Base-by-base conservation (phyloP, 2,329 filamentous ascomycete genomes). In the Cercospora janseana region DNA sequence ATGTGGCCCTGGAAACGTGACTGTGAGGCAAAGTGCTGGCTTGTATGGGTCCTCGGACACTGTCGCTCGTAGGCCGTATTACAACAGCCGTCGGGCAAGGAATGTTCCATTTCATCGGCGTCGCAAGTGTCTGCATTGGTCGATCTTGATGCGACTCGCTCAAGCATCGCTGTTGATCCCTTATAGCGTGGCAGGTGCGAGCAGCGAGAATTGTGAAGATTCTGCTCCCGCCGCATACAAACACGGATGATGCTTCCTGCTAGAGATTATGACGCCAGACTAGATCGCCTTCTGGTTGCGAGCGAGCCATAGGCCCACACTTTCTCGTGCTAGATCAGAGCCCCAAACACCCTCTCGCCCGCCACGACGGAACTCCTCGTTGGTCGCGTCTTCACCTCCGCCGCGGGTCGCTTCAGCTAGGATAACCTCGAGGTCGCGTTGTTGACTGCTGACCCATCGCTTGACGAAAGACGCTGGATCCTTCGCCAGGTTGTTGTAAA, bases 371-470 rank as follows among this genome's bases (percentile, higher is more conserved):
- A 86, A 91, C 67, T 89, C 86, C 58, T 72, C 87, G 74, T 76
- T 78, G 32, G 73, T 74, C 3, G 74, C 77, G 46, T 74, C 72
- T 49, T 75, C 74, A 24, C 71, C 72, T 10, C 69, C 71, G 28
- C 75, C 75, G 47, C 83, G 78, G 44, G 82, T 80, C 1, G 85
- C 83, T 70, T 96, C 91, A 51, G 90, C 92, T 55, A 93, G 79
- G 40, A 96, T 85, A 5, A 93, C 83, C 64, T 95, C 90, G 27
- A 96, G 75, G 67, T 97, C 92, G 41, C 91, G 79, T 72, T 90
- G 90, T 74, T 98, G 93, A 12, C 86, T 92, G 63, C 85, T 89
- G 45, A 95, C 77, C 93, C 93, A 98, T 64, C 87, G 83, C 57
- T 81, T 83, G 53, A 96, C 78, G 63, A 97, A 97, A 9, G 79